Percentiles rank a stretch among this genome's conserved stretches.
Evolutionary conservation across 192 early-diverging fungal species (phyloP).

Genomic region (Podila clonocystis): DNA sequence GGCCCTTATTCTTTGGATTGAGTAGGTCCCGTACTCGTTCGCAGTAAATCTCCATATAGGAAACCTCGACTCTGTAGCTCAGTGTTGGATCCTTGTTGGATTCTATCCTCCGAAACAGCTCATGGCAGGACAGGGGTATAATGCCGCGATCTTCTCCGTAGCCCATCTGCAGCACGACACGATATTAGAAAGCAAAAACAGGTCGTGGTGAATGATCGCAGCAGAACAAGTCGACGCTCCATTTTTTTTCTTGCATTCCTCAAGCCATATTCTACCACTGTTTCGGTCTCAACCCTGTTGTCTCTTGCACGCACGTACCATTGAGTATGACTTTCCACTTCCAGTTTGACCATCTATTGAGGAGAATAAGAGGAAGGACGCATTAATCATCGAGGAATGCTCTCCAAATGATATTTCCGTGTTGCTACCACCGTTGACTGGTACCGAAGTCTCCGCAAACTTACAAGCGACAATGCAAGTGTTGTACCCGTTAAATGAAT

Average conservation of each 20-base stretch:
- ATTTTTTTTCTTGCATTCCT: slow-evolving; percentile 3
- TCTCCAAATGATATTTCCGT: no score
- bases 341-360: slow-evolving; percentile 79
- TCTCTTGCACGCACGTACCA: slow-evolving; percentile 50
- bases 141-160: slow-evolving; percentile 83
- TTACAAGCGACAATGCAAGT: slow-evolving; percentile 93
- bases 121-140: slow-evolving; percentile 84
- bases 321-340: slow-evolving; percentile 76
- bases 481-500: slow-evolving; percentile 92
- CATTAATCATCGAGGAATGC: background rate
- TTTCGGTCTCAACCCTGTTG: background rate
- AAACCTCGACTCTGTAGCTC: slow-evolving; percentile 78
- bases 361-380: background rate
- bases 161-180: slow-evolving; percentile 61
- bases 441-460: slow-evolving; percentile 4
- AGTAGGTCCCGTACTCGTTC: slow-evolving; percentile 86
- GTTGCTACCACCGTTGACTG: background rate
- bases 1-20: slow-evolving; percentile 75
- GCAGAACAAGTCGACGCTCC: background rate
- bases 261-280: no score
- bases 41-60: slow-evolving; percentile 94
- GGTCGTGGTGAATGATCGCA: background rate
- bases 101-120: slow-evolving; percentile 77
- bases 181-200: background rate
- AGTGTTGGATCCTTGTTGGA: slow-evolving; percentile 52